Evolutionary conservation across 2,329 filamentous ascomycete species (phyloP).

Genomic region (Stromatinia cepivora): DNA sequence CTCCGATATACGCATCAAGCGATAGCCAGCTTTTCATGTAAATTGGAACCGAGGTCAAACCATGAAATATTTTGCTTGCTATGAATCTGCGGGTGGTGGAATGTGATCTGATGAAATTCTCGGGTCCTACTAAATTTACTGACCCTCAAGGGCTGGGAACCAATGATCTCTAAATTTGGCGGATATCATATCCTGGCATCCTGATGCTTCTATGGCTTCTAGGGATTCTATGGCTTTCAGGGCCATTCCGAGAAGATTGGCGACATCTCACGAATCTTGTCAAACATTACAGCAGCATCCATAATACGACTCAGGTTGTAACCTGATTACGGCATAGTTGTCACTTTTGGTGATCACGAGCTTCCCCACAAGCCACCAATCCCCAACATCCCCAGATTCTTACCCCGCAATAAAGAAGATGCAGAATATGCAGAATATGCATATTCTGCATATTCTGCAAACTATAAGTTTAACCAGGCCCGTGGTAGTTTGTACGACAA

Average conservation of each 20-base stretch:
- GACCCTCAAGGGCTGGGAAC: not conserved
- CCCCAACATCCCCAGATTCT: constrained; percentile 10
- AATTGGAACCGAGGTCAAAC: not conserved
- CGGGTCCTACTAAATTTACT: not conserved
- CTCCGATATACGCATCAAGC: constrained; percentile 3
- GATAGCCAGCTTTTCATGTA: not conserved
- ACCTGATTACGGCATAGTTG: constrained; percentile 14
- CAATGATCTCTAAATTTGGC: not conserved
- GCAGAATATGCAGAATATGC: constrained; percentile 7
- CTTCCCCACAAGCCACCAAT: constrained; percentile 22
- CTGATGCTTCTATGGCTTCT: not conserved
- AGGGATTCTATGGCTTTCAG: constrained; percentile 11
- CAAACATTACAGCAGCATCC: constrained; percentile 10
- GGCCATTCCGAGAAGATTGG: constrained; percentile 16
- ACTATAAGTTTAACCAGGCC: constrained; percentile 8
- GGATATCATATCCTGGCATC: not conserved
- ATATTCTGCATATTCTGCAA: not conserved
- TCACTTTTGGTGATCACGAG: constrained; percentile 21
- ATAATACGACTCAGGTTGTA: not conserved
- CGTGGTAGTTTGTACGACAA: constrained; percentile 1
- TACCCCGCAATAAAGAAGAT: constrained; percentile 11
- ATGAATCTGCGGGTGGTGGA: not conserved
- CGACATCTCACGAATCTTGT: constrained; percentile 25
- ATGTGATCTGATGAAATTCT: constrained; percentile 1
- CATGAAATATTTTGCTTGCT: not conserved